These are phyloP conservation scores for Phytophthora europaea DNA, from an alignment of 352 stramenopile species.

Conservation along the genomic window DNA sequence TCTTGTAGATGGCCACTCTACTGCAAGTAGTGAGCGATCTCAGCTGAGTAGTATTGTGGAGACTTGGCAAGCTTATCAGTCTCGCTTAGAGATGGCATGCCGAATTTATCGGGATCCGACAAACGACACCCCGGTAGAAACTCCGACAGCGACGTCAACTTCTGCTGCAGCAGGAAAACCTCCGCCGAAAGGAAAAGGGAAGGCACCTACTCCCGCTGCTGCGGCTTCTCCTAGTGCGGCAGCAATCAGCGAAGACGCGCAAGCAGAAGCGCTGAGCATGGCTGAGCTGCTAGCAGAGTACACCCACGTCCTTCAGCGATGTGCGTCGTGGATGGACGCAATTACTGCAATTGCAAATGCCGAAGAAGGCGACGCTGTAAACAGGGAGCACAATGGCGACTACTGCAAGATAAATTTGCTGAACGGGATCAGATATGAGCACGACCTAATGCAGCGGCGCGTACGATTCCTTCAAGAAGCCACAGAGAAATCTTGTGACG, in stretches of 20 bases:
- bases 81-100: constrained; percentile 47
- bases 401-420: constrained; percentile 60
- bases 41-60: constrained; percentile 45
- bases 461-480: constrained; percentile 61
- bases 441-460: constrained; percentile 58
- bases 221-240: constrained; percentile 22
- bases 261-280: constrained; percentile 42
- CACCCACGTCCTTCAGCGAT: constrained; percentile 55
- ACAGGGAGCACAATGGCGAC: constrained; percentile 24
- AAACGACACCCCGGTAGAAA: constrained; percentile 27
- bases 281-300: constrained; percentile 59
- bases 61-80: constrained; percentile 31
- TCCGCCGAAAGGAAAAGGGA: constrained; percentile 52
- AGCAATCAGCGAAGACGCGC: constrained; percentile 25
- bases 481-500: constrained; percentile 52
- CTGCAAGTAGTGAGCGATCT: constrained; percentile 53
- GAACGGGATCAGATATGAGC: constrained; percentile 71
- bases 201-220: constrained; percentile 32
- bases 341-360: constrained; percentile 24
- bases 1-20: constrained; percentile 60
- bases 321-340: constrained; percentile 52
- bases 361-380: not conserved
- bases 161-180: constrained; percentile 31
- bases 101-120: constrained; percentile 52
- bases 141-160: constrained; percentile 1